A percentile compares a stretch with the other conserved stretches of the same genome.
Evolutionary conservation across 306 rosid genomes (phyloP).

Genomic region (Crataegus laevigata): DNA sequence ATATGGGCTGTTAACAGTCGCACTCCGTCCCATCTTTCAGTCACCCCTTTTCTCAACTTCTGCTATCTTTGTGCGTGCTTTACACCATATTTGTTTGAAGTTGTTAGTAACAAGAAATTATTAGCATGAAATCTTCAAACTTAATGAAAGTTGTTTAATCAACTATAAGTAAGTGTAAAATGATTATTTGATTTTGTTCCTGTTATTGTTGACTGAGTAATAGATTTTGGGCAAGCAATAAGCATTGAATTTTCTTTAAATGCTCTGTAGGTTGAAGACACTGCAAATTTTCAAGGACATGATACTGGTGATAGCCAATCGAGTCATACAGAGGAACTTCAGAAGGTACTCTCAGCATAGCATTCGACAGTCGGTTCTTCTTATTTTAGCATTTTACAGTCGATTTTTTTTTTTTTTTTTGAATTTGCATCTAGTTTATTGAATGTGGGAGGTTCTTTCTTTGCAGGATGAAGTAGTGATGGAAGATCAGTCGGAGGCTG

Average conservation of each 20-base stretch:
- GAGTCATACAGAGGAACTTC: constrained; percentile 32
- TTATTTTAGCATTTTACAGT: neutral
- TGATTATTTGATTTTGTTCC: neutral
- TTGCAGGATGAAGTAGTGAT: constrained; percentile 60
- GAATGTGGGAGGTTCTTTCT: constrained; percentile 10
- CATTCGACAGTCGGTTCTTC: neutral
- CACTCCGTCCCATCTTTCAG: neutral
- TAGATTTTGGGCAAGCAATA: neutral
- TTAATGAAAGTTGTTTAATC: neutral
- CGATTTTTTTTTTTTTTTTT: neutral
- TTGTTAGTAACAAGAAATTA: neutral
- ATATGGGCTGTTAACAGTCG: neutral
- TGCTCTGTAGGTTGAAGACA: constrained; percentile 44
- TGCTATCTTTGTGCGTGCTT: neutral
- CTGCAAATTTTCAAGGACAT: constrained; percentile 37
- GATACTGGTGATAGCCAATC: constrained; percentile 37
- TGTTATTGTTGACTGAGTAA: neutral
- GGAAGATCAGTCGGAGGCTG: constrained; percentile 36
- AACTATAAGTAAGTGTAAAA: neutral
- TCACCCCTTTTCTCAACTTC: neutral
- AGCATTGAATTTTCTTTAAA: neutral
- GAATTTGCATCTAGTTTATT: neutral
- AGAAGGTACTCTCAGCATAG: constrained; percentile 17
- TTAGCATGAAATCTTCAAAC: neutral
- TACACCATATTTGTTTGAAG: neutral